These are phyloP conservation scores for Suhomyces maxii DNA, from an alignment of 1,139 yeast genomes.

Conservation along the genomic window DNA sequence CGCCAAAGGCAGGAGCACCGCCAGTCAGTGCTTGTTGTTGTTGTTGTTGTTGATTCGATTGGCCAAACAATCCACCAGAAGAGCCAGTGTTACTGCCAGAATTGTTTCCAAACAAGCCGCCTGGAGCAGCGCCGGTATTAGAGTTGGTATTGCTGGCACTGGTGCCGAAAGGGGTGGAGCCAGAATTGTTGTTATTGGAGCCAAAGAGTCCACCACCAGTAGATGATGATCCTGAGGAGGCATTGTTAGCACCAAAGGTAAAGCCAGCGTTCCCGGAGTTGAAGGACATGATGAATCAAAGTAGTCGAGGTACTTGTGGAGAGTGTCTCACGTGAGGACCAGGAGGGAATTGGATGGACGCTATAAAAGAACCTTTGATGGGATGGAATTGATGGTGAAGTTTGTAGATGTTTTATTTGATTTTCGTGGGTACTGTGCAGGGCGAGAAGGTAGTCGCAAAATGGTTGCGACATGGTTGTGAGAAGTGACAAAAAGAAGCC, in stretches of 20 bases:
- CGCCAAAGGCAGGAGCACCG: constrained; percentile 14
- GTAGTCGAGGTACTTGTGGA: too few species aligned
- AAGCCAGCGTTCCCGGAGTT: constrained; percentile 1
- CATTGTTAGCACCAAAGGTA: constrained; percentile 1
- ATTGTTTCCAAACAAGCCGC: constrained; percentile 10
- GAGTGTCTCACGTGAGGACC: too few species aligned
- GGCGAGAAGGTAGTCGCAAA: too few species aligned
- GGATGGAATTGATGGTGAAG: too few species aligned
- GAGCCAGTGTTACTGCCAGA: constrained; percentile 3
- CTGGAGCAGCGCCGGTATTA: constrained; percentile 3
- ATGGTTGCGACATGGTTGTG: too few species aligned
- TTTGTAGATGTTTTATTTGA: too few species aligned
- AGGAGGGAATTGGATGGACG: too few species aligned
- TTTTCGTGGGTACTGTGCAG: too few species aligned
- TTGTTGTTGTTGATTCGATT: constrained; percentile 11
- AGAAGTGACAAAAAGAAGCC: too few species aligned
- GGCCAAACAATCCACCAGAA: constrained; percentile 16
- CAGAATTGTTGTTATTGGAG: not conserved
- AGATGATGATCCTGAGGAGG: not conserved
- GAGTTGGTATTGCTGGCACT: constrained; percentile 6
- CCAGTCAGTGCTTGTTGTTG: too few species aligned
- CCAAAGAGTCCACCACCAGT: not conserved
- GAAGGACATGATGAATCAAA: not conserved
- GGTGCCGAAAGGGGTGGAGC: not conserved
- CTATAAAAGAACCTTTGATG: too few species aligned